Evolutionary conservation across 1,284 basidiomycete genomes (phyloP), one percentile per base, ranked within the genome.

Genomic region (Cystobasidiaceae sp.): DNA sequence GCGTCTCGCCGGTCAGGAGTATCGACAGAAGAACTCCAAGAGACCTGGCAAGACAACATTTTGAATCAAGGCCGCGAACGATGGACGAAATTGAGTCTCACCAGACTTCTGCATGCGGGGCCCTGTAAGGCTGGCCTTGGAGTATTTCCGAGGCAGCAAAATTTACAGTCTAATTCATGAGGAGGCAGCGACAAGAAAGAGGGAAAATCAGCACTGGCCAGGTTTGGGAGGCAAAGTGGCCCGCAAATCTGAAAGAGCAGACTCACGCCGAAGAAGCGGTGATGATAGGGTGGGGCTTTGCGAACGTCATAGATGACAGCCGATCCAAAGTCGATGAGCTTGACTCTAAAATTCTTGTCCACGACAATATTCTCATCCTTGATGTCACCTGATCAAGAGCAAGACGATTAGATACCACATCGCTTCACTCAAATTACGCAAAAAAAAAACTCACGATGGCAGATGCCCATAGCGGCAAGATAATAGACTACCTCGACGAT

Each of bases 341-440:
- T 94, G 74, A 93, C 87, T 84, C 88, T 74, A 75, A 62, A 68
- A 17, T 56, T 41, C 48, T 39, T 28, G 75, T 93, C 90, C 65
- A 94, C 85, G 61, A 93, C 86, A 54, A 93, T 78, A 73, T 96
- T 96, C 77, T 96, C 92, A 74, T 94, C 92, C 76, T 96, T 96
- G 78, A 96, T 88, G 75, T 96, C 92, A 55, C 60, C 60, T 62
- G 30, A n/a, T 30, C 2, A 5, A 21, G 23, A 17, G 28, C 7
- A 39, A 9, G 19, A 43, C 19, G 39, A n/a, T 19, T 43, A 41
- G 4, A 9, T n/a, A 17, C 9, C 33, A 28, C 3, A 28, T 43
- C 11, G 11, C 7, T n/a, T 28, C 25, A 44, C 6, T 17, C 21
- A 44, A 44, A 21, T 1, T 17, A 54, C 30, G 50, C n/a, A 21